phyloP scores from a whole-genome alignment of 352 stramenopile species.

The Globisporangium heterothallicum region DNA sequence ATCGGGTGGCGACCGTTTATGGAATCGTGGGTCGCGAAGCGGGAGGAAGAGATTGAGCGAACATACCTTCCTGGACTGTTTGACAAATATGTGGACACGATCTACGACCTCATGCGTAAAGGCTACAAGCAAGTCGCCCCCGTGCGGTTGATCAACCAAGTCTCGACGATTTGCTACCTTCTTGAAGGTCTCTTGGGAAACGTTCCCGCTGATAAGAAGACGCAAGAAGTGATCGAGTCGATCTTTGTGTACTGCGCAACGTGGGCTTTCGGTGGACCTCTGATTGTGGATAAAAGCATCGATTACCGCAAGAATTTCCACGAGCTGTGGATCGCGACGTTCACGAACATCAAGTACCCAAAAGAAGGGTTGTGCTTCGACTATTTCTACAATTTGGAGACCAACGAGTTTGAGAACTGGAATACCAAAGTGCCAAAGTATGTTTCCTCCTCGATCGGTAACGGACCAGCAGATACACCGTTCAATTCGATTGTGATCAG shows the following conservation, averaged over 20 bases:
- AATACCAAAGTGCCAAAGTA: constrained; percentile 91
- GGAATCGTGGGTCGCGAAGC: constrained; percentile 92
- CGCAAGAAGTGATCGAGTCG: constrained; percentile 90
- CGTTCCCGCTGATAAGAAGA: constrained; percentile 88
- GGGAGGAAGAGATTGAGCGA: constrained; percentile 88
- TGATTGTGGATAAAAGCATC: constrained; percentile 91
- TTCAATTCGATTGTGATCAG: constrained; percentile 96
- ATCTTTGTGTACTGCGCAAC: constrained; percentile 96
- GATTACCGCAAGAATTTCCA: constrained; percentile 90
- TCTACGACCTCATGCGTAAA: constrained; percentile 92
- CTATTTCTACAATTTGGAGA: constrained; percentile 95
- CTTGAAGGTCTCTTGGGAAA: constrained; percentile 90
- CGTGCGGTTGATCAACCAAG: constrained; percentile 93
- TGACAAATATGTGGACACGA: constrained; percentile 95
- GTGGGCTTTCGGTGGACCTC: constrained; percentile 95
- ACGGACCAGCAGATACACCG: constrained; percentile 88
- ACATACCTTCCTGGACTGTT: constrained; percentile 92
- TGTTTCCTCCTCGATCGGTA: constrained; percentile 88
- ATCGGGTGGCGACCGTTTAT: constrained; percentile 96
- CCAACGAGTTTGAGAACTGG: constrained; percentile 92
- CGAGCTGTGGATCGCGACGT: constrained; percentile 76
- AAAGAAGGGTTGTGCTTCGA: constrained; percentile 96
- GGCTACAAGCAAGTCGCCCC: constrained; percentile 94
- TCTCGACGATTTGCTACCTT: constrained; percentile 95
- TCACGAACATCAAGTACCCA: constrained; percentile 89